Evolutionary conservation across 345 rosid genomes (phyloP), one percentile per base, ranked within the genome.

Genomic region (Sapria himalayana): DNA sequence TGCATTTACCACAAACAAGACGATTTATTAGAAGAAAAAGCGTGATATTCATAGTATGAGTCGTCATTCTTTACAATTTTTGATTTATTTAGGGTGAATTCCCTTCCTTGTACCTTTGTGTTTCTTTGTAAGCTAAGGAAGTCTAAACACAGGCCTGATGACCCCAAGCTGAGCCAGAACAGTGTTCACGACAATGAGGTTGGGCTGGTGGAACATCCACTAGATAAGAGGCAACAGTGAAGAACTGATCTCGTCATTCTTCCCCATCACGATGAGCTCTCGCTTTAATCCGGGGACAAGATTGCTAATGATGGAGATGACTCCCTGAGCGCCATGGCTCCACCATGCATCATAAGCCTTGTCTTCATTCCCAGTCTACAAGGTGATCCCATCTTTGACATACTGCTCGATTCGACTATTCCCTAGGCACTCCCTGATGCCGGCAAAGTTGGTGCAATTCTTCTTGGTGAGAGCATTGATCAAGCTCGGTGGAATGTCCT

Each of bases 111-210:
- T n/a, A n/a, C n/a, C n/a, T n/a, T n/a, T n/a, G n/a, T n/a, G n/a
- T n/a, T n/a, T n/a, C n/a, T n/a, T n/a, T n/a, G n/a, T n/a, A n/a
- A n/a, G n/a, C n/a, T 72, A 76, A 3, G 94, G 97, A 25, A 81
- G 64, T 57, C 82, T 59, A 63, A 78, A 81, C 42, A 81, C 72
- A 0, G 93, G 97, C 47, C 72, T 67, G 5, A 65, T 74, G 24
- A 76, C 91, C 25, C 94, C 94, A 1, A 89, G 69, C 46, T 76
- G 94, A 21, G 94, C 82, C 44, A 78, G 74, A 29, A 93, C 91
- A 1, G 82, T 82, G 69, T 81, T 82, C 36, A 86, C 59, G n/a
- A 74, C 85, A 48, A 76, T 74, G 2, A 85, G 85, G 51, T 78
- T 78, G 5, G 91, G 85, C 60, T 86, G 89, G 13, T 54, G 43